Evolutionary conservation across 371 early-diverging fungal genomes (phyloP).

Genomic region (Rhizopus arrhizus): DNA sequence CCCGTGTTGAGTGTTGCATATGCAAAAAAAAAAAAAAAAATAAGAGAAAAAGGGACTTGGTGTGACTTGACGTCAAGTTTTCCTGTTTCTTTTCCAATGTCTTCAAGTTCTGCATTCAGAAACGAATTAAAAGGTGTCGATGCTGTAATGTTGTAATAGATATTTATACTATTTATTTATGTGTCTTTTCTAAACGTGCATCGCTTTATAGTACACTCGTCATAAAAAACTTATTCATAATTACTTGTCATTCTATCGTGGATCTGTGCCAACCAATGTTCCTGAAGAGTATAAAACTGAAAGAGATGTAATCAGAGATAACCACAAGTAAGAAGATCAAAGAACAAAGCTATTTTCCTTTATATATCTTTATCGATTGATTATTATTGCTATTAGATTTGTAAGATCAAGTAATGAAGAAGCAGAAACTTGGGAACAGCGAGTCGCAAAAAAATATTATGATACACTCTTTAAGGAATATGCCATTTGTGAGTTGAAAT

Average conservation of each 20-base stretch:
- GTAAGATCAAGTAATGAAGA: constrained; percentile 44
- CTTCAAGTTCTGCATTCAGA: constrained; percentile 30
- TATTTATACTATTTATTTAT: not conserved
- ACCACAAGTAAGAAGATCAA: constrained; percentile 27
- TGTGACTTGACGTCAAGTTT: not conserved
- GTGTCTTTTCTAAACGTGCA: not conserved
- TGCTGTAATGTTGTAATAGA: constrained; percentile 33
- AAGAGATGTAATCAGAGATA: constrained; percentile 57
- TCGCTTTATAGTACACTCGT: constrained; percentile 39
- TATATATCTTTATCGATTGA: too few species aligned
- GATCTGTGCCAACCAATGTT: constrained; percentile 4
- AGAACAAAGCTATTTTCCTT: not conserved
- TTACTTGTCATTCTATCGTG: constrained; percentile 48
- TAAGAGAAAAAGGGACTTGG: not conserved
- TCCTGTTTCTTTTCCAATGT: constrained; percentile 14
- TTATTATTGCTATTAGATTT: constrained; percentile 19
- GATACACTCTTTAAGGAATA: constrained; percentile 86
- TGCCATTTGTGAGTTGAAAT: constrained; percentile 74
- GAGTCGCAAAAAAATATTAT: constrained; percentile 85
- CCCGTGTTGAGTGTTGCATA: constrained; percentile 36
- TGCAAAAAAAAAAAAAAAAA: not conserved
- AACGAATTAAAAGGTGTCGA: constrained; percentile 41
- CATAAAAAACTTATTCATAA: constrained; percentile 61
- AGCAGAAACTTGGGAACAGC: constrained; percentile 70
- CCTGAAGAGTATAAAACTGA: constrained; percentile 57